Conservation (phyloP, 352 stramenopile species). For the Phytophthora tubulina region DNA sequence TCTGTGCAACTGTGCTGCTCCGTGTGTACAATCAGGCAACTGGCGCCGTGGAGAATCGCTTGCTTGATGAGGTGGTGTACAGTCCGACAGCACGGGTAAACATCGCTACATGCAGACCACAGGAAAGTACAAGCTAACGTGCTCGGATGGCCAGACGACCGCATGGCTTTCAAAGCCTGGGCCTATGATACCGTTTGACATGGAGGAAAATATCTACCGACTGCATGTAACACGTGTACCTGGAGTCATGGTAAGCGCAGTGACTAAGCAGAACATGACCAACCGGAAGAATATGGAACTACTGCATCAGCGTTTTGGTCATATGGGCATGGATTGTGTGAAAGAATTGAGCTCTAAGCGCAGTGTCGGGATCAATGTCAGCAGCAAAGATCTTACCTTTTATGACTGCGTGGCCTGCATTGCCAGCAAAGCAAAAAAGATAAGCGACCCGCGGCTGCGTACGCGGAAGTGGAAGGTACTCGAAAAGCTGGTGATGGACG, state of each 20-base stretch:
- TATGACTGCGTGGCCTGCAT: constrained; percentile 19
- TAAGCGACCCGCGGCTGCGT: background rate
- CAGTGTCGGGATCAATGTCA: constrained; percentile 12
- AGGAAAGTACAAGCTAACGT: background rate
- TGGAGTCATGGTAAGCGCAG: background rate
- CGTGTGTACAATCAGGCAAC: constrained; percentile 2
- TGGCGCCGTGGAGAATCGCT: background rate
- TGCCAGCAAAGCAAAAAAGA: background rate
- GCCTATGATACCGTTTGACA: background rate
- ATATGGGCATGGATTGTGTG: constrained; percentile 3
- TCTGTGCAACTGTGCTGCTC: background rate
- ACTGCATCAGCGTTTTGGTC: constrained; percentile 10
- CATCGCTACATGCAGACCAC: constrained; percentile 9
- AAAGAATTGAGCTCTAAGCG: background rate
- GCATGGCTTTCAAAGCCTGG: constrained; percentile 9
- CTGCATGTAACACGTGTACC: no score
- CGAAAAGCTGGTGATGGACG: constrained; percentile 3
- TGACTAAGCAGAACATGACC: background rate
- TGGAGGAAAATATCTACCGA: no score
- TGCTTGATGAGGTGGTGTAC: constrained; percentile 15
- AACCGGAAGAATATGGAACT: constrained; percentile 1
- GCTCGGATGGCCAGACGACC: background rate
- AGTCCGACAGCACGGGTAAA: background rate
- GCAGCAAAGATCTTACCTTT: background rate
- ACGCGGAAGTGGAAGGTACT: background rate